Evolutionary conservation across 2,329 filamentous ascomycete species (phyloP).

Genomic region (Pseudophaeomoniella oleicola): DNA sequence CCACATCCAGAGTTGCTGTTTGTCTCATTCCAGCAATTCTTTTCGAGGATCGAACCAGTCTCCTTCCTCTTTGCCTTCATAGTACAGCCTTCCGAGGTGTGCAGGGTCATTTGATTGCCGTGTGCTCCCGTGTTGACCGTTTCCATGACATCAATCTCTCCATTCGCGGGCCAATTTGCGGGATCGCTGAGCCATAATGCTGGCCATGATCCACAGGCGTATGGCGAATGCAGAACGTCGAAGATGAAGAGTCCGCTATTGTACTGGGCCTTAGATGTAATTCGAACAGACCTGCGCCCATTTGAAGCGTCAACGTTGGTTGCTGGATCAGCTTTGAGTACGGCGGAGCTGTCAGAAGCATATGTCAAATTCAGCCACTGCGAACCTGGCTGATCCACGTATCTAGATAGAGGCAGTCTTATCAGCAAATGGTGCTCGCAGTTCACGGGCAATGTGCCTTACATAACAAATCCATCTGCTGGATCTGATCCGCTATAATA

Average conservation of each 20-base stretch:
- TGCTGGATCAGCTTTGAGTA: conserved; percentile 46
- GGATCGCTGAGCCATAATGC: conserved; percentile 52
- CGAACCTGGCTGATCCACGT: conserved; percentile 24
- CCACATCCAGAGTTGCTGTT: conserved; percentile 23
- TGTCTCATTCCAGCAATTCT: conserved; percentile 36
- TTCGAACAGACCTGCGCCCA: conserved; percentile 48
- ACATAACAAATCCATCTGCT: conserved; percentile 1
- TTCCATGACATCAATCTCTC: conserved; percentile 39
- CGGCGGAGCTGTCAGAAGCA: conserved; percentile 35
- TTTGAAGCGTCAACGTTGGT: conserved; percentile 40
- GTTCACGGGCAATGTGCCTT: conserved; percentile 4
- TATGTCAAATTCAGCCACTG: conserved; percentile 43
- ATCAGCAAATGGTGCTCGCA: neutral
- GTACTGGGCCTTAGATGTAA: conserved; percentile 47
- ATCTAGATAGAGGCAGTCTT: conserved; percentile 14
- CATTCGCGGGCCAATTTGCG: conserved; percentile 33
- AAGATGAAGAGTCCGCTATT: conserved; percentile 53
- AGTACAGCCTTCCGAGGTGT: conserved; percentile 34
- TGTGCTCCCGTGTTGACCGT: conserved; percentile 30
- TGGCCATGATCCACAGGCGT: conserved; percentile 50
- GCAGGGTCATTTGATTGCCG: conserved; percentile 36
- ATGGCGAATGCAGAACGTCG: conserved; percentile 48
- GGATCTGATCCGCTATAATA: conserved; percentile 8
- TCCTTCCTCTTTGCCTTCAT: conserved; percentile 38
- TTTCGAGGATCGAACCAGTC: conserved; percentile 27